A percentile compares a stretch with the other conserved stretches of the same genome.
These are phyloP conservation scores for Aureobasidium zeae DNA, from an alignment of 2,329 filamentous ascomycete genomes.

Conservation along the genomic window DNA sequence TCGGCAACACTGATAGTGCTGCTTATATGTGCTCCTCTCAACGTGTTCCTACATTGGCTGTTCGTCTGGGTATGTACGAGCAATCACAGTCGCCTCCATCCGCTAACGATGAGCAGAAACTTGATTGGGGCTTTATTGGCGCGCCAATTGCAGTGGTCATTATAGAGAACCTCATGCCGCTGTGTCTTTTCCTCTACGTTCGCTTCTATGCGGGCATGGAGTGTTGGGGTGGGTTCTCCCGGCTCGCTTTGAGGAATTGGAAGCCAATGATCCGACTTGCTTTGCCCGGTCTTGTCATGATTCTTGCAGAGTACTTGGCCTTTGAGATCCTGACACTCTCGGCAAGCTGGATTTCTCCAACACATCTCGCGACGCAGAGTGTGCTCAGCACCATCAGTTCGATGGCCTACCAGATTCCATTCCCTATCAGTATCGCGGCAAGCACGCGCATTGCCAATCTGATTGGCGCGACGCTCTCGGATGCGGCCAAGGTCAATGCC, in stretches of 20 bases:
- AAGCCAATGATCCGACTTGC: slow-evolving; percentile 75
- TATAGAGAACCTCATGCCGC: slow-evolving; percentile 62
- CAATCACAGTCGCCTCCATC: neutral
- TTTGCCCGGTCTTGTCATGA: slow-evolving; percentile 81
- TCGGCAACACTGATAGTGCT: slow-evolving; percentile 72
- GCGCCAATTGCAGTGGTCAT: slow-evolving; percentile 67
- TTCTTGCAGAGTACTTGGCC: slow-evolving; percentile 82
- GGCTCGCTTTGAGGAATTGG: slow-evolving; percentile 62
- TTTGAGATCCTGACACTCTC: slow-evolving; percentile 85
- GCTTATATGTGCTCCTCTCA: slow-evolving; percentile 69
- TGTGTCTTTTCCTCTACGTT: slow-evolving; percentile 63
- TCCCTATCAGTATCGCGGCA: slow-evolving; percentile 79
- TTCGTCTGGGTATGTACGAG: slow-evolving; percentile 56
- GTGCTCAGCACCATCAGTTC: slow-evolving; percentile 49
- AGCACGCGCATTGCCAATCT: slow-evolving; percentile 85
- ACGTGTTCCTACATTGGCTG: slow-evolving; percentile 68
- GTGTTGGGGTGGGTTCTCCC: slow-evolving; percentile 70
- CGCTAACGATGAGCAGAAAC: slow-evolving; percentile 24
- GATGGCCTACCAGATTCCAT: slow-evolving; percentile 44
- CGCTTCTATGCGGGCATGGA: slow-evolving; percentile 57
- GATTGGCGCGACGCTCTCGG: slow-evolving; percentile 73
- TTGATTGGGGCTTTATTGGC: slow-evolving; percentile 62
- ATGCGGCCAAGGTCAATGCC: slow-evolving; percentile 67
- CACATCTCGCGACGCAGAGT: slow-evolving; percentile 77
- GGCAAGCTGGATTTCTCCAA: slow-evolving; percentile 67